phyloP scores from a whole-genome alignment of 805 yeast genomes.

The Lipomyces orientalis region DNA sequence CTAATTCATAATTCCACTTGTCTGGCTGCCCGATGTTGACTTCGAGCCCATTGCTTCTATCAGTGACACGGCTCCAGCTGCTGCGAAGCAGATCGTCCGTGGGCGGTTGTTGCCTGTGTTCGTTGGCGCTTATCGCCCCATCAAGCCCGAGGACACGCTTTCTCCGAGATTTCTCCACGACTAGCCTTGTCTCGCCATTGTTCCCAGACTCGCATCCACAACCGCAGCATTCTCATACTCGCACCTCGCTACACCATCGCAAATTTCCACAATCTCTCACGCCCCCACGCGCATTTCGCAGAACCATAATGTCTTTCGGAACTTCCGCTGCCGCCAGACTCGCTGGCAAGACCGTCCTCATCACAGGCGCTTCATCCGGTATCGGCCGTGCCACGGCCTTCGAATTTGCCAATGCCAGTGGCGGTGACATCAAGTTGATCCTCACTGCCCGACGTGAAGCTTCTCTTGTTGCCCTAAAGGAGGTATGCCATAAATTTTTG shows the following conservation, averaged over 20 bases:
- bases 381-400: conserved; percentile 92
- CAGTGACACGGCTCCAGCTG: neutral
- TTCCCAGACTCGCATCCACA: neutral
- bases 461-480: conserved; percentile 55
- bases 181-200: neutral
- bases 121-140: neutral
- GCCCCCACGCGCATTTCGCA: neutral
- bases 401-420: conserved; percentile 78
- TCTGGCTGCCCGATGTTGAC: neutral
- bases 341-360: conserved; percentile 75
- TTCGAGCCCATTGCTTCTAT: neutral
- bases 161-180: neutral
- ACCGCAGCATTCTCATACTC: neutral
- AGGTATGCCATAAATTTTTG: conserved; percentile 19
- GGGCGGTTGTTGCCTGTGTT: neutral
- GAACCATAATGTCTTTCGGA: conserved; percentile 58
- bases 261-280: neutral
- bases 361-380: conserved; percentile 96
- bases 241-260: neutral
- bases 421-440: conserved; percentile 72
- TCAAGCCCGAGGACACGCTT: neutral
- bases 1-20: neutral
- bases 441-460: conserved; percentile 82
- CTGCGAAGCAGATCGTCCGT: neutral
- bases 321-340: conserved; percentile 77